These are phyloP conservation scores for Penicillium sp. DNA, from an alignment of 2,329 filamentous ascomycete genomes.

Conservation along the genomic window DNA sequence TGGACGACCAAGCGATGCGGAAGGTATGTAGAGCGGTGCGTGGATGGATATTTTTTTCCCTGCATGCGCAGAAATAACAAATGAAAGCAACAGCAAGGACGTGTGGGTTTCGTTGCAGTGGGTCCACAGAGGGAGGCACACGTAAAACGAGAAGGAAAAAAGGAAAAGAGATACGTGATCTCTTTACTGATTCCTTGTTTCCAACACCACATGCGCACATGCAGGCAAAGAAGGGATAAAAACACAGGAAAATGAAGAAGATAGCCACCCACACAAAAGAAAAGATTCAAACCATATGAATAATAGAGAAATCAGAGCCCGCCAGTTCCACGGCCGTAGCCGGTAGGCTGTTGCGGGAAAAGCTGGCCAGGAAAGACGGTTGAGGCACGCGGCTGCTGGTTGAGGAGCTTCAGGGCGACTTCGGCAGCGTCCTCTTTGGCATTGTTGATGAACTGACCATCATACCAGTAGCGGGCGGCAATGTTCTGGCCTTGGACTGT, in stretches of 20 bases:
- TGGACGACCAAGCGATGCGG: conserved; percentile 6
- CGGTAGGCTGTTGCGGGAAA: conserved; percentile 20
- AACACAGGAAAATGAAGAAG: conserved; percentile 20
- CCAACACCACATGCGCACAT: conserved; percentile 6
- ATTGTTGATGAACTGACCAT: conserved; percentile 84
- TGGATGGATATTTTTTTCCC: conserved; percentile 9
- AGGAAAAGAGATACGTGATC: conserved; percentile 4
- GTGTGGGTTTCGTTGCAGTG: conserved; percentile 24
- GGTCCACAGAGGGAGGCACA: conserved; percentile 25
- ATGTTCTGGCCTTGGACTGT: conserved; percentile 69
- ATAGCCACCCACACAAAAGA: conserved; percentile 29
- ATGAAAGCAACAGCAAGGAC: conserved; percentile 20
- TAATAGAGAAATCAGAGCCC: conserved; percentile 36
- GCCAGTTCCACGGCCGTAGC: conserved; percentile 22
- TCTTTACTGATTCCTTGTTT: not conserved
- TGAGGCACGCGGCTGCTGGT: conserved; percentile 29
- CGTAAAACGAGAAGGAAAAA: conserved; percentile 17
- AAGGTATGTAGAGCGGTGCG: conserved; percentile 7
- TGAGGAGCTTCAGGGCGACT: conserved; percentile 58
- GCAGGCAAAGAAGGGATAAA: conserved; percentile 14
- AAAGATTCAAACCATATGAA: conserved; percentile 16
- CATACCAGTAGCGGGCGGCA: conserved; percentile 86
- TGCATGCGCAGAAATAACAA: conserved; percentile 14
- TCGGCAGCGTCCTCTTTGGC: conserved; percentile 92
- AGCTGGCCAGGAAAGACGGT: conserved; percentile 32